These are phyloP conservation scores for Escallonia herrerae DNA, from an alignment of 129 eudicot genomes.

Conservation along the genomic window DNA sequence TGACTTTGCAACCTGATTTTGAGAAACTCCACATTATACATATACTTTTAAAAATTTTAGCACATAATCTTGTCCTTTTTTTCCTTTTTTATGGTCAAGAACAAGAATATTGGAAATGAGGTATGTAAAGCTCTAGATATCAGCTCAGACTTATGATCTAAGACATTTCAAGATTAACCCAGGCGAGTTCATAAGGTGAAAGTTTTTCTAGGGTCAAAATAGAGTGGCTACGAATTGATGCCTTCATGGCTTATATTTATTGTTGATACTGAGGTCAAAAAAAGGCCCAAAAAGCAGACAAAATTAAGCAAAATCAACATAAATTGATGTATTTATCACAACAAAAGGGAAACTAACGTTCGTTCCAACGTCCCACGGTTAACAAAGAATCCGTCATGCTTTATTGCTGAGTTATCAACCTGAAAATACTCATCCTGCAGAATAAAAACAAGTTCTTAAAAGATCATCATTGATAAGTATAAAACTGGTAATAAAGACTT, in stretches of 20 bases:
- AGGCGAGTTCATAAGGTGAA: too few relatives aligned
- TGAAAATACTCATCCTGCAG: slow-evolving; percentile 95
- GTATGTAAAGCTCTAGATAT: too few relatives aligned
- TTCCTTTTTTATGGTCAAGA: too few relatives aligned
- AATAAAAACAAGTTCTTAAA: slow-evolving; percentile 9
- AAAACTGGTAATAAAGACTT: background rate
- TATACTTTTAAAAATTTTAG: too few relatives aligned
- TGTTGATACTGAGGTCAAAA: background rate
- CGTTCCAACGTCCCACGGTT: slow-evolving; percentile 95
- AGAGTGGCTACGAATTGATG: too few relatives aligned
- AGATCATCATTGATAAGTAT: background rate
- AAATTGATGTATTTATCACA: background rate
- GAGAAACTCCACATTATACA: too few relatives aligned
- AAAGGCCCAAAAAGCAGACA: background rate
- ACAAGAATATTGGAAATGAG: too few relatives aligned
- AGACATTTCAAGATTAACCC: too few relatives aligned
- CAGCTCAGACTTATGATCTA: too few relatives aligned
- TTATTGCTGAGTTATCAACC: slow-evolving; percentile 93
- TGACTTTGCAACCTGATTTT: too few relatives aligned
- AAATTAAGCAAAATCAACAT: background rate
- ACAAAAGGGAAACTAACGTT: slow-evolving; percentile 46
- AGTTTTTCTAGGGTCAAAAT: too few relatives aligned
- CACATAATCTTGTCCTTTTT: too few relatives aligned
- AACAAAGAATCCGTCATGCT: slow-evolving; percentile 96
- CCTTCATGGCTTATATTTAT: background rate